phyloP scores from a whole-genome alignment of 139 green algal genomes.

The Chlamydomonas schloesseri region DNA sequence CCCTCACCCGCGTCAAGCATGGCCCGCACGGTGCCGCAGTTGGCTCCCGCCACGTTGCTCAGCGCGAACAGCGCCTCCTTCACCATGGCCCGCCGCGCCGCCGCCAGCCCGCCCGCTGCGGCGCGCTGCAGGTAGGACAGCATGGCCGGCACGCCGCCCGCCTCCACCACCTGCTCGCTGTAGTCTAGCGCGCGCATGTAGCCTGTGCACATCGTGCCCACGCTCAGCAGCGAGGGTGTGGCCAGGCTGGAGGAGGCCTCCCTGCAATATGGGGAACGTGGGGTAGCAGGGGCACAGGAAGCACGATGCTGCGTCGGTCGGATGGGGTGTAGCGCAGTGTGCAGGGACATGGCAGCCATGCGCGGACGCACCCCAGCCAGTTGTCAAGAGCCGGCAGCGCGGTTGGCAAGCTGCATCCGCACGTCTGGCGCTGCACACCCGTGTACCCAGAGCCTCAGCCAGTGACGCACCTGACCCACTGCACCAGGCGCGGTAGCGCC shows the following conservation, averaged over 20 bases:
- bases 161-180: conserved; percentile 29
- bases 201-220: conserved; percentile 44
- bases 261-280: background rate
- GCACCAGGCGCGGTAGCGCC: conserved; percentile 22
- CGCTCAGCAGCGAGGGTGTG: conserved; percentile 12
- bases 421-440: no score
- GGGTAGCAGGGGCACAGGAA: background rate
- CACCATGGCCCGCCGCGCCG: background rate
- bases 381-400: no score
- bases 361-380: no score
- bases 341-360: no score
- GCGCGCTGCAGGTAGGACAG: conserved; percentile 16
- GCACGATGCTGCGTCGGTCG: background rate
- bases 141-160: conserved; percentile 37
- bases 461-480: conserved; percentile 15
- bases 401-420: no score
- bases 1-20: conserved; percentile 26
- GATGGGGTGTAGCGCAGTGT: no score
- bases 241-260: background rate
- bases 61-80: conserved; percentile 36
- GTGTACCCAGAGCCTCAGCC: no score
- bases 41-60: conserved; percentile 29
- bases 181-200: conserved; percentile 40
- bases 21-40: conserved; percentile 9
- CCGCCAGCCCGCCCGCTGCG: background rate